Percentiles rank a stretch among this genome's conserved stretches.
Conservation (phyloP, 2,329 filamentous ascomycete genomes). For the Daldinia eschscholtzii region DNA sequence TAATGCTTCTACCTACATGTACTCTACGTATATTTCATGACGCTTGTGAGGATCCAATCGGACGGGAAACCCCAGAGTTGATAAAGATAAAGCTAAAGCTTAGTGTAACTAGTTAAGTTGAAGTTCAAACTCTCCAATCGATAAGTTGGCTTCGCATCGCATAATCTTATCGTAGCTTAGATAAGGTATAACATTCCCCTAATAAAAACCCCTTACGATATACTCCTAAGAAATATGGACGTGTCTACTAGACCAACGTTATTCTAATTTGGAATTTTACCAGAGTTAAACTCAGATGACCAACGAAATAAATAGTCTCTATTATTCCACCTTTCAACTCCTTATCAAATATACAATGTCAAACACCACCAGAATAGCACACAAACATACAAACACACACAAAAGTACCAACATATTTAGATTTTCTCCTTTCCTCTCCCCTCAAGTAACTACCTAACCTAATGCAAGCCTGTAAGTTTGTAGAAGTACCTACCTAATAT, state of each 20-base stretch:
- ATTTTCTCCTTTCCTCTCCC: neutral
- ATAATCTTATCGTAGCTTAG: constrained; percentile 28
- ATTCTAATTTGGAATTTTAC: neutral
- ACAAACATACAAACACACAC: neutral
- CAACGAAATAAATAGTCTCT: neutral
- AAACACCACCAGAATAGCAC: neutral
- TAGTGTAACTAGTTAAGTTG: neutral
- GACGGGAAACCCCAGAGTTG: neutral
- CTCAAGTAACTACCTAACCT: neutral
- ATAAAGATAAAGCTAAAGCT: neutral
- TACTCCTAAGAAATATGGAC: neutral
- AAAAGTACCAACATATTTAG: neutral
- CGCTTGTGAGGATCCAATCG: constrained; percentile 2
- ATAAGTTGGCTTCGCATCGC: no score
- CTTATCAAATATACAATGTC: no score
- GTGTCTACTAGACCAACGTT: neutral
- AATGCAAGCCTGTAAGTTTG: neutral
- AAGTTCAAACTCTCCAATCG: constrained; percentile 10
- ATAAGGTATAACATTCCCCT: constrained; percentile 7
- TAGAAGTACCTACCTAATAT: neutral
- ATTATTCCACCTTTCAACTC: neutral
- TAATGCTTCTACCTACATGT: neutral
- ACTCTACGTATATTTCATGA: constrained; percentile 16
- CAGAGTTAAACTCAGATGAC: neutral
- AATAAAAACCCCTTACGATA: neutral